A percentile compares a stretch with the other conserved stretches of the same genome.
phyloP scores from a whole-genome alignment of 495 filamentous ascomycete genomes.

The Podospora pseudoanserina region DNA sequence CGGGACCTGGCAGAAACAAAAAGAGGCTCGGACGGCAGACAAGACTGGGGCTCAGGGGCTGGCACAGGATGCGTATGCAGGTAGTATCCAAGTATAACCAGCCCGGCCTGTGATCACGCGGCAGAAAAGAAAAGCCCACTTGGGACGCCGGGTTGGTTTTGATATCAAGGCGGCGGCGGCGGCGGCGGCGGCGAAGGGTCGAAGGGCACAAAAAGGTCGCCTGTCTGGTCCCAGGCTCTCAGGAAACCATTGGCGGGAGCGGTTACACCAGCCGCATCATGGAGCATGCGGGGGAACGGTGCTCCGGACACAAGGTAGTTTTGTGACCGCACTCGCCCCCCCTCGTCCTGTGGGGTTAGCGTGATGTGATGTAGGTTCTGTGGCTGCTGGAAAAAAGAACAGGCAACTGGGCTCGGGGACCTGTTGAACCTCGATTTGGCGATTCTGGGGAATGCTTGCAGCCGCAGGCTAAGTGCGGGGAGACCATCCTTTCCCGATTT shows the following conservation, averaged over 20 bases:
- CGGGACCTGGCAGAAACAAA: constrained; percentile 18
- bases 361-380: constrained; percentile 6
- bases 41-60: background rate
- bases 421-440: constrained; percentile 4
- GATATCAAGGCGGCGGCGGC: background rate
- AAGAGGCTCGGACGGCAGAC: background rate
- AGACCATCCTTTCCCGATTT: constrained; percentile 14
- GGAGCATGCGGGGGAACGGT: constrained; percentile 9
- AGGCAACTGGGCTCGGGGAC: background rate
- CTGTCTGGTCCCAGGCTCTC: background rate
- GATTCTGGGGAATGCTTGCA: constrained; percentile 17
- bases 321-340: constrained; percentile 4
- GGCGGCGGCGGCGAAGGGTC: background rate
- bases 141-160: background rate
- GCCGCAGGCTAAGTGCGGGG: constrained; percentile 12
- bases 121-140: constrained; percentile 7
- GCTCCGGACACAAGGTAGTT: constrained; percentile 5
- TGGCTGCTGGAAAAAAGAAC: constrained; percentile 6
- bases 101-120: constrained; percentile 8
- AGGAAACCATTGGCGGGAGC: constrained; percentile 13
- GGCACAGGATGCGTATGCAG: background rate
- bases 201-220: background rate
- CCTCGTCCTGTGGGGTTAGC: constrained; percentile 12
- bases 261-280: constrained; percentile 14
- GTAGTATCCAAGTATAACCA: background rate